Evolutionary conservation across 371 early-diverging fungal species (phyloP).

Genomic region (Mucor irregularis): DNA sequence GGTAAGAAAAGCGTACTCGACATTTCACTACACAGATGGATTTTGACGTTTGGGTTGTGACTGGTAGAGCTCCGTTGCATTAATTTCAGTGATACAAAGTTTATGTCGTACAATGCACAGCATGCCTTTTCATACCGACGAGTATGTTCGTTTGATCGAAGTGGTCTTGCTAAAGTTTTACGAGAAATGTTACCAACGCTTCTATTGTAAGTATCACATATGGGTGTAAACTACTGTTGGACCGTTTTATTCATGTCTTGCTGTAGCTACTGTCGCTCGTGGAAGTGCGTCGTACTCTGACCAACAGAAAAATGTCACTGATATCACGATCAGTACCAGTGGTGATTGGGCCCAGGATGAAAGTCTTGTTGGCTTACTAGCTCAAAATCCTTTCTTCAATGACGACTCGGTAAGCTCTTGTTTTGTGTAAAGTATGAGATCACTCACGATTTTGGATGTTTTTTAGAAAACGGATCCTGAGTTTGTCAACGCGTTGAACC

Average conservation of each 20-base stretch:
- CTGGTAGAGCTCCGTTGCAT: slow-evolving; percentile 61
- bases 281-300: slow-evolving; percentile 43
- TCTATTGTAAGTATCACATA: slow-evolving; percentile 54
- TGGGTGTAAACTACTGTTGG: no score
- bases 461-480: slow-evolving; percentile 34
- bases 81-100: slow-evolving; percentile 65
- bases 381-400: slow-evolving; percentile 64
- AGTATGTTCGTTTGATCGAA: slow-evolving; percentile 79
- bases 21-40: no score
- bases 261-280: slow-evolving; percentile 55
- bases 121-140: slow-evolving; percentile 78
- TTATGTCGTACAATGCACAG: slow-evolving; percentile 69
- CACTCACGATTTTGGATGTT: not conserved
- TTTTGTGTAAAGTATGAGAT: not conserved
- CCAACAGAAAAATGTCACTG: slow-evolving; percentile 32
- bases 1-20: slow-evolving; percentile 22
- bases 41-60: not conserved
- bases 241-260: not conserved
- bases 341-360: slow-evolving; percentile 84
- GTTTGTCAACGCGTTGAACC: slow-evolving; percentile 41
- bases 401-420: slow-evolving; percentile 38
- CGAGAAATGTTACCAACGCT: slow-evolving; percentile 74
- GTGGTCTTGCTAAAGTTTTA: slow-evolving; percentile 72
- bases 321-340: slow-evolving; percentile 54
- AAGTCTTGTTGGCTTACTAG: slow-evolving; percentile 63